Conservation (phyloP, 306 rosid genomes). For the Gillenia trifoliata region DNA sequence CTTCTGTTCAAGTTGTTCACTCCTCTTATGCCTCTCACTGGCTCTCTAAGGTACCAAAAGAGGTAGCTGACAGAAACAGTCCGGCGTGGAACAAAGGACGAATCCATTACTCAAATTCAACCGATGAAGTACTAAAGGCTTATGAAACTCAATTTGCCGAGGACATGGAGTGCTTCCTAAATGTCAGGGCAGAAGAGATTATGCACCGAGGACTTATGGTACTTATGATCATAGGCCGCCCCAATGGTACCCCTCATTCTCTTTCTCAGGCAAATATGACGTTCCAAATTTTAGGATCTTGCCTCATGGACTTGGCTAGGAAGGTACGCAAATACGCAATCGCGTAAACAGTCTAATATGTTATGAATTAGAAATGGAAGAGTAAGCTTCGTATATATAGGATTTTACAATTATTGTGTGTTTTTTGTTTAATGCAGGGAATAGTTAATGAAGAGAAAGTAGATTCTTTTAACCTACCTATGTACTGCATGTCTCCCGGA, state of each 20-base stretch:
- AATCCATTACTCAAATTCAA: slow-evolving; percentile 13
- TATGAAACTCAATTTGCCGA: slow-evolving; percentile 13
- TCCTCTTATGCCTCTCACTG: slow-evolving; percentile 22
- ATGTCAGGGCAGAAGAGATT: slow-evolving; percentile 33
- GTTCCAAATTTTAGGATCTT: not conserved
- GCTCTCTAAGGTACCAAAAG: slow-evolving; percentile 29
- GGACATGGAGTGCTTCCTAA: slow-evolving; percentile 32
- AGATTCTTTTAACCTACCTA: slow-evolving; percentile 18
- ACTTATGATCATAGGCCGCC: slow-evolving; percentile 13
- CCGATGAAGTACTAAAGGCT: slow-evolving; percentile 21
- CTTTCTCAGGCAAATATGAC: not conserved
- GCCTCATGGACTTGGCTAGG: slow-evolving; percentile 17
- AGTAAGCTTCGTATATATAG: too few relatives aligned
- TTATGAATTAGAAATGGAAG: too few relatives aligned
- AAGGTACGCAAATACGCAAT: slow-evolving; percentile 11
- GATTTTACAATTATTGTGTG: not conserved
- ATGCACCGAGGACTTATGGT: slow-evolving; percentile 29
- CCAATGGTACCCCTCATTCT: slow-evolving; percentile 10
- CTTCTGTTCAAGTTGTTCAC: slow-evolving; percentile 23
- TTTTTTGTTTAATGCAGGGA: slow-evolving; percentile 7
- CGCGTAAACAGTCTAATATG: too few relatives aligned
- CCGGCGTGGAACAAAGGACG: slow-evolving; percentile 25
- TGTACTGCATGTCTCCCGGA: slow-evolving; percentile 5
- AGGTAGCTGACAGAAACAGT: slow-evolving; percentile 1
- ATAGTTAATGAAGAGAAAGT: slow-evolving; percentile 14